Evolutionary conservation across 148 eudicot genomes (phyloP).

Genomic region (Camellia sinensis): DNA sequence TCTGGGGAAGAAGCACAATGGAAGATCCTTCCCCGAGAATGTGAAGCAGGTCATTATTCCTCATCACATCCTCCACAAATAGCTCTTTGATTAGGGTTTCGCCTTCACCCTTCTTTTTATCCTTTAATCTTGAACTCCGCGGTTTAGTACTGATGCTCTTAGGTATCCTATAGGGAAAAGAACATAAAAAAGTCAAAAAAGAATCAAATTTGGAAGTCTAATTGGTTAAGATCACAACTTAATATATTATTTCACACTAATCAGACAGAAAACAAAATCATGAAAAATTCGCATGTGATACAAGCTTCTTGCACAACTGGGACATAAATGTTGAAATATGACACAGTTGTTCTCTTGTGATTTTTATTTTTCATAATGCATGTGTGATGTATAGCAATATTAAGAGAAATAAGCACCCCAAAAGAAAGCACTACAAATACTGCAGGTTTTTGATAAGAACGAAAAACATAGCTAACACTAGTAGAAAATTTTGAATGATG

Average conservation of each 20-base stretch:
- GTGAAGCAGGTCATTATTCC: slow-evolving; percentile 66
- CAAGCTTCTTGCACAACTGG: background rate
- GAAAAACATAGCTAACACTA: background rate
- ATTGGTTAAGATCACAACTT: background rate
- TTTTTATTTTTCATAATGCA: background rate
- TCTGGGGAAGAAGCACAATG: slow-evolving; percentile 77
- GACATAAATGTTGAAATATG: background rate
- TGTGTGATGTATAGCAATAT: background rate
- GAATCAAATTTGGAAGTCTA: background rate
- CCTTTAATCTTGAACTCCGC: slow-evolving; percentile 87
- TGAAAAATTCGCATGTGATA: background rate
- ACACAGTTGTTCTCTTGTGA: background rate
- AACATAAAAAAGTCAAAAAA: slow-evolving; percentile 2
- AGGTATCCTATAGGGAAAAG: slow-evolving; percentile 41
- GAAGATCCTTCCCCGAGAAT: slow-evolving; percentile 73
- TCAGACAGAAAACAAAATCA: background rate
- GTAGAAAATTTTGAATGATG: background rate
- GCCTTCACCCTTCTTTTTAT: slow-evolving; percentile 84
- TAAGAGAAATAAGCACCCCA: background rate
- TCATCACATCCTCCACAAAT: slow-evolving; percentile 75
- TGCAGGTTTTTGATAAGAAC: background rate
- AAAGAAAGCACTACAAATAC: background rate
- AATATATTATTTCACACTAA: background rate
- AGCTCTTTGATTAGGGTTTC: slow-evolving; percentile 73
- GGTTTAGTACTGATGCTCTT: slow-evolving; percentile 50